These are phyloP conservation scores for Trichoderma brevicompactum DNA, from an alignment of 2,329 filamentous ascomycete species.

Conservation along the genomic window DNA sequence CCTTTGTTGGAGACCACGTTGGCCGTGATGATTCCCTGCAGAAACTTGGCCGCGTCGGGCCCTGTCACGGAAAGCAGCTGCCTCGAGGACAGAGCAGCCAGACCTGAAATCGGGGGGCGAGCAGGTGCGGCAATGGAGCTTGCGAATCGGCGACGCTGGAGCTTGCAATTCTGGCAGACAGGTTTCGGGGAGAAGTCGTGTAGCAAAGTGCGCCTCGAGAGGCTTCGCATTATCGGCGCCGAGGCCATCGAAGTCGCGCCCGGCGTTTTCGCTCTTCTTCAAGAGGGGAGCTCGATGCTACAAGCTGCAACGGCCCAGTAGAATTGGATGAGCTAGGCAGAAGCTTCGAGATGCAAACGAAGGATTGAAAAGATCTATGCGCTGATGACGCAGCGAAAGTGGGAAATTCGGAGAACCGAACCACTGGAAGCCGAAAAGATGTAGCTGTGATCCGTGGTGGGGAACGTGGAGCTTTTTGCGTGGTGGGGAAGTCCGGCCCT, in stretches of 20 bases:
- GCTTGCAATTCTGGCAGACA: slow-evolving; percentile 42
- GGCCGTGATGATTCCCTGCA: slow-evolving; percentile 85
- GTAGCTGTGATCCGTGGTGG: slow-evolving; percentile 20
- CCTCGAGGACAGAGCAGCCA: slow-evolving; percentile 69
- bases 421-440: slow-evolving; percentile 16
- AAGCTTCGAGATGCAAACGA: neutral
- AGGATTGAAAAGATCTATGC: neutral
- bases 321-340: neutral
- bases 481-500: slow-evolving; percentile 15
- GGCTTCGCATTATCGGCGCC: slow-evolving; percentile 33
- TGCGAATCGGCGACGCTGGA: slow-evolving; percentile 42
- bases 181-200: slow-evolving; percentile 30
- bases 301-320: neutral
- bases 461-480: slow-evolving; percentile 5
- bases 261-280: neutral
- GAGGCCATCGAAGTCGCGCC: neutral
- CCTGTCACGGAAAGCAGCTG: slow-evolving; percentile 80
- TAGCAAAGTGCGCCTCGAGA: slow-evolving; percentile 32
- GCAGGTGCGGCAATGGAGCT: slow-evolving; percentile 40
- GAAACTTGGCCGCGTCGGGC: slow-evolving; percentile 77
- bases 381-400: slow-evolving; percentile 20
- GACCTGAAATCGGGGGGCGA: slow-evolving; percentile 51
- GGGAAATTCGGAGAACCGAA: slow-evolving; percentile 18
- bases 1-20: slow-evolving; percentile 46
- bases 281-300: neutral